Percentiles rank a stretch among this genome's conserved stretches.
These are phyloP conservation scores for Akebia trifoliata DNA, from an alignment of 164 flowering plant genomes.

Conservation along the genomic window DNA sequence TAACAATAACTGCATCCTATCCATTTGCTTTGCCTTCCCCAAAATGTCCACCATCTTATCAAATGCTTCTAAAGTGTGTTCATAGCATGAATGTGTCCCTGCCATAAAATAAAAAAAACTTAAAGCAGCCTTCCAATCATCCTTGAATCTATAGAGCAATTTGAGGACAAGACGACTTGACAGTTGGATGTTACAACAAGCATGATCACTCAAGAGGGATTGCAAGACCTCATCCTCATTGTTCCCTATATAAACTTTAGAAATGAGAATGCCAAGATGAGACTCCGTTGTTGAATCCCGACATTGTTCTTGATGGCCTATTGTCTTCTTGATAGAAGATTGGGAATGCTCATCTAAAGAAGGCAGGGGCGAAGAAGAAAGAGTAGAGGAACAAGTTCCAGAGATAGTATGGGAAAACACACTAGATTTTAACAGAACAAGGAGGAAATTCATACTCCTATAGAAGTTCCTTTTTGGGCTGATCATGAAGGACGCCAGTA, in stretches of 20 bases:
- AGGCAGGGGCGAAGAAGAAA: conserved; percentile 7
- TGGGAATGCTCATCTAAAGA: conserved; percentile 3
- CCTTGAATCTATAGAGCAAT: conserved; percentile 53
- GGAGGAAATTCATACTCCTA: neutral
- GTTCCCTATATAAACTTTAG: conserved; percentile 28
- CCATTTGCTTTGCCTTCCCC: conserved; percentile 63
- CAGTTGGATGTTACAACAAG: conserved; percentile 25
- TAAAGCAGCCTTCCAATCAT: conserved; percentile 80
- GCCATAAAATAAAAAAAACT: conserved; percentile 76
- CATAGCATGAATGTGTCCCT: conserved; percentile 25
- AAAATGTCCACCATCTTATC: conserved; percentile 66
- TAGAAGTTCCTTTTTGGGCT: neutral
- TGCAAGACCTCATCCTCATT: conserved; percentile 43
- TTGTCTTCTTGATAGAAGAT: neutral
- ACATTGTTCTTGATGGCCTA: conserved; percentile 10
- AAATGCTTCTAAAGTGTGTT: conserved; percentile 40
- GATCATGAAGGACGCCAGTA: neutral
- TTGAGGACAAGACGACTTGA: conserved; percentile 32
- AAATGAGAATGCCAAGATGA: conserved; percentile 28
- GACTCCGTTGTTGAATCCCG: conserved; percentile 10
- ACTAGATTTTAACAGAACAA: conserved; percentile 1
- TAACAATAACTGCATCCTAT: conserved; percentile 45
- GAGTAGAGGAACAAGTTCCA: conserved; percentile 6
- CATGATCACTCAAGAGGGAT: conserved; percentile 33
- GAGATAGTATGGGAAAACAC: conserved; percentile 7